Conservation (phyloP, 2,329 filamentous ascomycete species). For the Phialophora macrospora region DNA sequence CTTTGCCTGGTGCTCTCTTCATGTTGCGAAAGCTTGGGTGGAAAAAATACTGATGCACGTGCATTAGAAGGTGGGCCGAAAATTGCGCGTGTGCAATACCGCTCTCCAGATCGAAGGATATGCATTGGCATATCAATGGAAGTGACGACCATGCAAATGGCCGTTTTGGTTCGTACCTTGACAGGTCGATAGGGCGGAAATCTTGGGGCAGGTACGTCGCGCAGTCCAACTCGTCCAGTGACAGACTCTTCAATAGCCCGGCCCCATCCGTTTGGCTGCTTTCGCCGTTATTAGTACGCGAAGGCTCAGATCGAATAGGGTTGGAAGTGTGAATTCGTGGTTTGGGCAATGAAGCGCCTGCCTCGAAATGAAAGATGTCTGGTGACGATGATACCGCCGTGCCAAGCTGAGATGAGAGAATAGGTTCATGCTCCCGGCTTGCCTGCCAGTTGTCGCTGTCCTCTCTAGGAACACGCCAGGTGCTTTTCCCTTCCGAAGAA, state of each 20-base stretch:
- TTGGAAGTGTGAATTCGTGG: conserved; percentile 34
- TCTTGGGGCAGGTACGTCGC: conserved; percentile 34
- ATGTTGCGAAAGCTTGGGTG: conserved; percentile 32
- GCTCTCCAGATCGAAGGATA: conserved; percentile 44
- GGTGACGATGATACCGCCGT: conserved; percentile 30
- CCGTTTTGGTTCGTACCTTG: conserved; percentile 35
- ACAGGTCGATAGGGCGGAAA: conserved; percentile 39
- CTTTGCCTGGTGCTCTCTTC: neutral
- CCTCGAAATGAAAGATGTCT: conserved; percentile 34
- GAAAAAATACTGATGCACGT: conserved; percentile 52
- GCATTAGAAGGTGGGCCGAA: conserved; percentile 53
- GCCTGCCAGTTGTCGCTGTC: conserved; percentile 18
- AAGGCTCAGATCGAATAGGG: conserved; percentile 20
- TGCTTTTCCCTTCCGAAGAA: neutral
- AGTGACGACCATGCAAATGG: conserved; percentile 38
- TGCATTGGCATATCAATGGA: conserved; percentile 37
- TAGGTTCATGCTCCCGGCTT: conserved; percentile 8
- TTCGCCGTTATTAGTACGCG: neutral
- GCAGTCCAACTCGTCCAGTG: conserved; percentile 33
- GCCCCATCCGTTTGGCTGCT: neutral
- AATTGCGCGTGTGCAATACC: conserved; percentile 54
- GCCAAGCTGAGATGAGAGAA: conserved; percentile 20
- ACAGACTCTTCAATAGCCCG: conserved; percentile 8
- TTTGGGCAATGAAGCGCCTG: conserved; percentile 16
- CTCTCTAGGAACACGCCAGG: neutral